phyloP scores from a whole-genome alignment of 2,329 filamentous ascomycete genomes.

The Colletotrichum sp. region DNA sequence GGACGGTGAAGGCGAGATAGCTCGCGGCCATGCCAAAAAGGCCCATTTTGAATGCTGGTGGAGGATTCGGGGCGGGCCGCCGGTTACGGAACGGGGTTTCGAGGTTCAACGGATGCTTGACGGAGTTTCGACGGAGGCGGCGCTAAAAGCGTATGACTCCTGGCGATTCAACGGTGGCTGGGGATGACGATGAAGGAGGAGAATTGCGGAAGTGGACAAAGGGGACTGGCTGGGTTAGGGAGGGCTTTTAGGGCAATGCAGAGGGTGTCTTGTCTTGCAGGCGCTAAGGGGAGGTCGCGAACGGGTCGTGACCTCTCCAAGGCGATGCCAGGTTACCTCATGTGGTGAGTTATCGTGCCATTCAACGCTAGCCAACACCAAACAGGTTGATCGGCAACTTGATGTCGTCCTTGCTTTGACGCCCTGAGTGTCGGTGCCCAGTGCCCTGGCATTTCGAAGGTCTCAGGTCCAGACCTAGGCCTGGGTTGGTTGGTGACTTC shows the following conservation, averaged over 20 bases:
- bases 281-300: background rate
- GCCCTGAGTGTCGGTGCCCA: background rate
- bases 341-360: background rate
- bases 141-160: background rate
- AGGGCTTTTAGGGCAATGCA: background rate
- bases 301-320: background rate
- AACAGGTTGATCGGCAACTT: background rate
- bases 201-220: background rate
- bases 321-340: background rate
- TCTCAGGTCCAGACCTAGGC: background rate
- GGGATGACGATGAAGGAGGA: background rate
- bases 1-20: constrained; percentile 61
- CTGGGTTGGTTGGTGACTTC: background rate
- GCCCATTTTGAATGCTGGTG: constrained; percentile 41
- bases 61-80: background rate
- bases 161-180: background rate
- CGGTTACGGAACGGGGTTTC: background rate
- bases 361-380: background rate
- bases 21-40: constrained; percentile 47
- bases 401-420: background rate
- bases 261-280: background rate
- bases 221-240: background rate
- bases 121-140: background rate
- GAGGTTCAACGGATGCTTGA: background rate
- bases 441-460: background rate